Conservation (phyloP, 768 basidiomycete species). For the Hericium rajendrae region DNA sequence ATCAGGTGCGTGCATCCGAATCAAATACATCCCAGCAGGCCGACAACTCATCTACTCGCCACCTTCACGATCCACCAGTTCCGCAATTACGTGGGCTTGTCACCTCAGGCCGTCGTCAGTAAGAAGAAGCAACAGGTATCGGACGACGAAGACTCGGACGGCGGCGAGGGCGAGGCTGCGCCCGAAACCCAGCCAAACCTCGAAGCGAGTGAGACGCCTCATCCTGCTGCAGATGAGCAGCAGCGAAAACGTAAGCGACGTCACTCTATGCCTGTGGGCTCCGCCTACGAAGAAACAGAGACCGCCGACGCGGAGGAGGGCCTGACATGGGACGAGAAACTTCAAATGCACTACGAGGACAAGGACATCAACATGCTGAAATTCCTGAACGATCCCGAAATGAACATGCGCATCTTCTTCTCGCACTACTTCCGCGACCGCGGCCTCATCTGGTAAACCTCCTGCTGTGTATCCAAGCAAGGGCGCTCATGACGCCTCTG, state of each 20-base stretch:
- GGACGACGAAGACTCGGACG: conserved; percentile 26
- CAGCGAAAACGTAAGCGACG: neutral
- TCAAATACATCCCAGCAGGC: neutral
- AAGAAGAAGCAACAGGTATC: conserved; percentile 10
- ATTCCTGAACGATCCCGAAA: conserved; percentile 59
- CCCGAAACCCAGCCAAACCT: neutral
- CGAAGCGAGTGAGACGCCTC: neutral
- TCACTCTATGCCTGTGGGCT: neutral
- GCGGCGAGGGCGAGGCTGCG: conserved; percentile 26
- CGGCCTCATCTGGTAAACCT: conserved; percentile 56
- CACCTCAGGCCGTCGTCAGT: conserved; percentile 14
- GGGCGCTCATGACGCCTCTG: neutral
- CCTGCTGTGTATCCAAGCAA: neutral
- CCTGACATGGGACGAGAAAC: conserved; percentile 7
- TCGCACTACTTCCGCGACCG: conserved; percentile 59
- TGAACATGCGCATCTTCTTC: conserved; percentile 50
- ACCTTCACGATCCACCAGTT: conserved; percentile 31
- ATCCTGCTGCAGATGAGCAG: neutral
- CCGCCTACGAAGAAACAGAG: conserved; percentile 15
- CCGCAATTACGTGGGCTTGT: conserved; percentile 49
- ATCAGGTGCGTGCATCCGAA: conserved; percentile 26
- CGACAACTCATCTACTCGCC: neutral
- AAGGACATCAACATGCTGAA: conserved; percentile 24
- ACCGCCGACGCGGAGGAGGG: conserved; percentile 11
- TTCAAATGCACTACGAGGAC: conserved; percentile 12